These are phyloP conservation scores for Patellaria atrata DNA, from an alignment of 495 filamentous ascomycete species.

Conservation along the genomic window DNA sequence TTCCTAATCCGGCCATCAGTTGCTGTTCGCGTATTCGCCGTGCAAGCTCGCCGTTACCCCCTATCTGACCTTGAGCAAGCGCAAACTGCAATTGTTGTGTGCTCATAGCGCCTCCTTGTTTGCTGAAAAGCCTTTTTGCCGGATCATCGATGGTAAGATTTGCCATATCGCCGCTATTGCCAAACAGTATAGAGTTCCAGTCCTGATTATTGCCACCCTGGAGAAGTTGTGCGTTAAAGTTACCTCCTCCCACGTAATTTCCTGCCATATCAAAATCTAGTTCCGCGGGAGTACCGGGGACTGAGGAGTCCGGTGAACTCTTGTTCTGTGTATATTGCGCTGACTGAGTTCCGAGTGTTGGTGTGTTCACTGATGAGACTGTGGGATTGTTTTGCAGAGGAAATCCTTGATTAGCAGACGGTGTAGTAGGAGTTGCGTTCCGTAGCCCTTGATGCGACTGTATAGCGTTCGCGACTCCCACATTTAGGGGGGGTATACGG, in stretches of 20 bases:
- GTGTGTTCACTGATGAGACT: constrained; percentile 94
- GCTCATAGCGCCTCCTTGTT: constrained; percentile 50
- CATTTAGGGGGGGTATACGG: constrained; percentile 50
- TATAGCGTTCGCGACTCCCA: constrained; percentile 47
- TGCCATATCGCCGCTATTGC: constrained; percentile 31
- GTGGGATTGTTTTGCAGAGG: constrained; percentile 84
- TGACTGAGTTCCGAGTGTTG: constrained; percentile 47
- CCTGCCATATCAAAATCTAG: constrained; percentile 29
- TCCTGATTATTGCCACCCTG: constrained; percentile 8
- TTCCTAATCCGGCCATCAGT: constrained; percentile 40
- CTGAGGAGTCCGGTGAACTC: constrained; percentile 59
- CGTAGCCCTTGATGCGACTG: constrained; percentile 65
- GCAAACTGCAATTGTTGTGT: constrained; percentile 46
- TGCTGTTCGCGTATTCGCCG: constrained; percentile 60
- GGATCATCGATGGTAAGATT: constrained; percentile 88
- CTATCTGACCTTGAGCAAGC: constrained; percentile 52
- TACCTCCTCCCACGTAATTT: no score
- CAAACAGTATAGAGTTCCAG: constrained; percentile 17
- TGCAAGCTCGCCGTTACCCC: constrained; percentile 54
- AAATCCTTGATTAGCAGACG: constrained; percentile 49
- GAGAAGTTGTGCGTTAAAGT: not conserved
- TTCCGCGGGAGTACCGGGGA: constrained; percentile 57
- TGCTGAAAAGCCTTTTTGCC: constrained; percentile 82
- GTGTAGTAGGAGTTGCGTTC: constrained; percentile 74
- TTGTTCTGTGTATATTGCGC: constrained; percentile 47